phyloP scores from a whole-genome alignment of 1,284 basidiomycete species.

The Microbotryum lychnidis-dioicae region DNA sequence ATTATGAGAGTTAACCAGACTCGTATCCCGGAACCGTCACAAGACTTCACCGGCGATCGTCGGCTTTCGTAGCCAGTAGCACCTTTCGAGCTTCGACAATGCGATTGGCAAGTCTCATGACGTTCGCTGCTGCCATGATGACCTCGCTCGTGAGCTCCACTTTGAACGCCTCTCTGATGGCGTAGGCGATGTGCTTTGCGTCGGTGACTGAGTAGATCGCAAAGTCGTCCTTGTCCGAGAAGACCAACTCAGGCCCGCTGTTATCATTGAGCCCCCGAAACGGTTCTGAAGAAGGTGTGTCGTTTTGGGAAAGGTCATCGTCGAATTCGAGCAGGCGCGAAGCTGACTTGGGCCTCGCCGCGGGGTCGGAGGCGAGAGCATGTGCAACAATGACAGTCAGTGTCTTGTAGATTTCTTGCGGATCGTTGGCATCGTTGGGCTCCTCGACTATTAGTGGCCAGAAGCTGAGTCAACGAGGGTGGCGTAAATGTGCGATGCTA shows the following conservation, averaged over 20 bases:
- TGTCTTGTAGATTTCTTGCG: slow-evolving; percentile 55
- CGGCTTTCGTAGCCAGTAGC: slow-evolving; percentile 35
- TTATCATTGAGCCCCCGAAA: neutral
- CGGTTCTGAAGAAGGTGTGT: neutral
- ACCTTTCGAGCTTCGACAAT: slow-evolving; percentile 74
- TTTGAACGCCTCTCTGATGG: slow-evolving; percentile 69
- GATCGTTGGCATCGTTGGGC: slow-evolving; percentile 53
- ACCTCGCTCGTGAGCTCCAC: slow-evolving; percentile 85
- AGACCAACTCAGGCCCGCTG: slow-evolving; percentile 2
- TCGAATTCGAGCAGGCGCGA: neutral
- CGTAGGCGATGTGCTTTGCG: slow-evolving; percentile 72
- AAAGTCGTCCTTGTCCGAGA: slow-evolving; percentile 76
- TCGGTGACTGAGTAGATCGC: slow-evolving; percentile 84
- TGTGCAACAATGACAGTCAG: slow-evolving; percentile 70
- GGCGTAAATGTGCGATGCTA: neutral
- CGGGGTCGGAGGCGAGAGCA: slow-evolving; percentile 75
- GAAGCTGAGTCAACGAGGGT: slow-evolving; percentile 1
- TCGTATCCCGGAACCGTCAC: neutral
- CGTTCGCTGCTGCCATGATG: slow-evolving; percentile 85
- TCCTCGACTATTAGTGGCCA: slow-evolving; percentile 52
- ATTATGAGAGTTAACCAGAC: slow-evolving; percentile 10
- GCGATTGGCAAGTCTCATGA: slow-evolving; percentile 68
- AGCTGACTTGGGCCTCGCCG: slow-evolving; percentile 63
- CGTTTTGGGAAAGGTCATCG: neutral
- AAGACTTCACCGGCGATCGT: slow-evolving; percentile 2